Base-by-base conservation (phyloP, 2,329 filamentous ascomycete species). In the Scytalidium lignicola region DNA sequence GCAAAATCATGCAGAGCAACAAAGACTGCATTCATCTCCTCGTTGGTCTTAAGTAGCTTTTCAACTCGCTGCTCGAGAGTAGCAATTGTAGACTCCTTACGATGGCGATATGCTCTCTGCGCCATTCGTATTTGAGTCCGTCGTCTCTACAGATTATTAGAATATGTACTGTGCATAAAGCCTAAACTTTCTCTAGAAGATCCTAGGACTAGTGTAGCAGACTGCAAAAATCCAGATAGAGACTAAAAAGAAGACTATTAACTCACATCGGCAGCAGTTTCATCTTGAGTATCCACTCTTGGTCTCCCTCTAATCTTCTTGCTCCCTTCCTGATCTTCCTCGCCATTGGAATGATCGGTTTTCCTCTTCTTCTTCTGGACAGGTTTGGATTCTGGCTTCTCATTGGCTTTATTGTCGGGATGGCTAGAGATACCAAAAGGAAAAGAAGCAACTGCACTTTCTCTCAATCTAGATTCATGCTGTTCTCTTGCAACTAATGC, bases 91-190 rank as follows among this genome's bases (percentile, higher is more conserved):
- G 79, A 85, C 62, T 95, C 90, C 67, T 95, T 95, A 46, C 90
- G 83, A 60, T 86, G 82, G 15, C 90, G 82, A 62, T 95, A 95
- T 1, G 89, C 89, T 56, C 90, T 76, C 65, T 95, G 90, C 2
- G 90, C 90, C 48, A 92, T 78, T 20, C 90, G 83, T 55, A 96
- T 93, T 64, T 96, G 90, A 4, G 88, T 92, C 48, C 90, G 80
- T 46, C 90, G 85, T 53, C 89, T 85, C 86, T 88, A 56, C 39
- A 21, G 2, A 49, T 22, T 23, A 43, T 62, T 51, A 61, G 52
- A 46, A 43, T 21, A 17, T 40, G 9, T 37, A 37, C 7, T 9
- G 32, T 7, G 10, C 23, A 26, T 26, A 4, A 4, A 18, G 20
- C 15, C 5, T 17, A 8, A 37, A 8, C 15, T 37, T 13, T 5